Base-by-base conservation (phyloP, 1,139 yeast species). In the Geotrichum reessii region DNA sequence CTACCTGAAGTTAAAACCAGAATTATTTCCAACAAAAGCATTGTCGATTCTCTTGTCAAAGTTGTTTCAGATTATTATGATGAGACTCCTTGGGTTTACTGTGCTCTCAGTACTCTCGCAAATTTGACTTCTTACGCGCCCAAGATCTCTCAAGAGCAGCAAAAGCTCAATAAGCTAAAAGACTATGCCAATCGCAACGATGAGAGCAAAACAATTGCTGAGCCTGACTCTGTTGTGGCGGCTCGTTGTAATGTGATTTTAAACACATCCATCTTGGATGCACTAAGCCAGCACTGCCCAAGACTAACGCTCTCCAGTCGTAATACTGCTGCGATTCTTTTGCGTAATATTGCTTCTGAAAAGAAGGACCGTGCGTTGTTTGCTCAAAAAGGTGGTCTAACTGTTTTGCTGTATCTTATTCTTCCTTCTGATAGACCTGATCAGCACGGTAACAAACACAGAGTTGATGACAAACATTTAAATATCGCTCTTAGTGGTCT, bases 371-470 rank as follows among this genome's bases (percentile, higher is more conserved):
- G 74, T 2, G 61, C 67, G n/a, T 60, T 61, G 1, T 65, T 71
- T 49, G 67, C 66, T 9, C 68, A 69, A 33, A 73, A 74, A 57
- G 78, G 78, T 4, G 77, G 74, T 2, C 64, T 71, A 40, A 67
- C 75, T 1, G 68, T 71, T 6, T 60, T 72, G 24, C 59, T 73
- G 12, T 73, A 69, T 57, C 62, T 73, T 21, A 63, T 69, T 52
- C 58, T 65, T 24, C 67, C 62, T n/a, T 58, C 59, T 7, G 62
- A 59, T 3, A 55, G 54, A 47, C 60, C 61, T 2, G 58, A 56
- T 27, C 58, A 56, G 46, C 52, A 22, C 37, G 58, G 58, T 3
- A 52, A 56, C 47, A 59, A 56, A 17, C 53, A 57, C 40, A 55
- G 57, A 22, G 60, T 67, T 19, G 67, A 64, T 47, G 64, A 60